Base-by-base conservation (phyloP, 176 grass and related monocot genomes). In the Saccharum officinarum region DNA sequence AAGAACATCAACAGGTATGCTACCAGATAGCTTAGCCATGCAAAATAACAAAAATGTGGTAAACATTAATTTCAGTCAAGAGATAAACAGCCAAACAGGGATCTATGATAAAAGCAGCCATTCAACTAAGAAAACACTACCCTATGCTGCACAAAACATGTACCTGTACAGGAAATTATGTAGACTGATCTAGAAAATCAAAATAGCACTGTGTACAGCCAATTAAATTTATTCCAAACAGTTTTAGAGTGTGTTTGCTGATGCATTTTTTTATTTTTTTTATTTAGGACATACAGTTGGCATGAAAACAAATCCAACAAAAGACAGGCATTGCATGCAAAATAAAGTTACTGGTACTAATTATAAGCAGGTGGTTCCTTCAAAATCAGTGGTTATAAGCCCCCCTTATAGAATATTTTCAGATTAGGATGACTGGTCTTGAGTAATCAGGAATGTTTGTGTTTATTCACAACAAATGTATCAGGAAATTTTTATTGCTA, bases 111-210 rank as follows among this genome's bases (percentile, higher is more conserved):
- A 72, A 9, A 74, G 30, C 4, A 31, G 30, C 5, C 16, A 47
- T 38, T 14, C 22, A 77, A 69, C 55, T 77, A 67, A 83, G 39
- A 70, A 87, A 40, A 87, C 7, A 23, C n/a, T 14, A 63, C 54
- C 50, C 18, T 39, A 81, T 55, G 49, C 14, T 67, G 10, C 45
- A 67, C 8, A 63, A 66, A 39, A 57, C 22, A 69, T 69, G 31
- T 50, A 50, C 41, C 63, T 33, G 62, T 22, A 36, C 17, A 68
- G 10, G 22, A 20, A 39, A 28, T 6, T 26, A 20, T 65, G 4
- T 54, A 44, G 18, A 73, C 42, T 28, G 20, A 70, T 11, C 40
- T 49, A 37, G 25, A 75, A 74, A 81, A 81, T 8, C 28, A 75
- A 81, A 67, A 75, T 37, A 23, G 11, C 4, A 36, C 11, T 10